These are phyloP conservation scores for Hirschioporus abietinus DNA, from an alignment of 768 basidiomycete genomes.

Conservation along the genomic window DNA sequence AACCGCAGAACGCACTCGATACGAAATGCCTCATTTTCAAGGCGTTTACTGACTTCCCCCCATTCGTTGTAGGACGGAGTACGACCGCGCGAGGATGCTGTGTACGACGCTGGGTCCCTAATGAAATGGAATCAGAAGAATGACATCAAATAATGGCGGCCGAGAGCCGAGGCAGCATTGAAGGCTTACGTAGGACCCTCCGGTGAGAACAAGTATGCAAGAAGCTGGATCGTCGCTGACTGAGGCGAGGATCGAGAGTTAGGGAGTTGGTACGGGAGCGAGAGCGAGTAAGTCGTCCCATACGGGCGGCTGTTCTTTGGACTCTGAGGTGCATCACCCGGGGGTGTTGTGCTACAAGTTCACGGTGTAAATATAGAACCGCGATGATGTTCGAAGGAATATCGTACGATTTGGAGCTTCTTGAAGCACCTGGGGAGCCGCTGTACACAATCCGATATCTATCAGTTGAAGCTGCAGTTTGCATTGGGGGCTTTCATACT, in stretches of 20 bases:
- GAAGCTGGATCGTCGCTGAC: constrained; percentile 60
- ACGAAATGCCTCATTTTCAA: constrained; percentile 69
- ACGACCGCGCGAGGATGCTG: background rate
- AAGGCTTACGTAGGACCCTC: constrained; percentile 5
- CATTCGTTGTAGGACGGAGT: constrained; percentile 56
- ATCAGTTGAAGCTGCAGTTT: constrained; percentile 9
- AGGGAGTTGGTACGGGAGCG: constrained; percentile 9
- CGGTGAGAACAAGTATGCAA: constrained; percentile 71
- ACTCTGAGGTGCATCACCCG: background rate
- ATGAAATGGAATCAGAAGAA: constrained; percentile 2
- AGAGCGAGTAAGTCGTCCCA: constrained; percentile 4
- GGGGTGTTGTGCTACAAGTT: constrained; percentile 6
- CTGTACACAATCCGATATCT: constrained; percentile 2
- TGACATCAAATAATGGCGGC: background rate
- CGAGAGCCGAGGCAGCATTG: constrained; percentile 3
- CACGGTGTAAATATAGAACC: constrained; percentile 5
- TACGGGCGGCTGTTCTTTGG: background rate
- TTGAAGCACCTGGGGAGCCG: constrained; percentile 27
- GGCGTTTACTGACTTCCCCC: constrained; percentile 68
- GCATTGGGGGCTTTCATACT: constrained; percentile 33
- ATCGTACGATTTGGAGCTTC: constrained; percentile 20
- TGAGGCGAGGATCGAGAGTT: constrained; percentile 24
- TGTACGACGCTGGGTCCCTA: background rate
- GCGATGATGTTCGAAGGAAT: constrained; percentile 23
- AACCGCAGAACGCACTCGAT: constrained; percentile 64